phyloP scores from a whole-genome alignment of 192 early-diverging fungal genomes.

The Hyaloraphidium curvatum region DNA sequence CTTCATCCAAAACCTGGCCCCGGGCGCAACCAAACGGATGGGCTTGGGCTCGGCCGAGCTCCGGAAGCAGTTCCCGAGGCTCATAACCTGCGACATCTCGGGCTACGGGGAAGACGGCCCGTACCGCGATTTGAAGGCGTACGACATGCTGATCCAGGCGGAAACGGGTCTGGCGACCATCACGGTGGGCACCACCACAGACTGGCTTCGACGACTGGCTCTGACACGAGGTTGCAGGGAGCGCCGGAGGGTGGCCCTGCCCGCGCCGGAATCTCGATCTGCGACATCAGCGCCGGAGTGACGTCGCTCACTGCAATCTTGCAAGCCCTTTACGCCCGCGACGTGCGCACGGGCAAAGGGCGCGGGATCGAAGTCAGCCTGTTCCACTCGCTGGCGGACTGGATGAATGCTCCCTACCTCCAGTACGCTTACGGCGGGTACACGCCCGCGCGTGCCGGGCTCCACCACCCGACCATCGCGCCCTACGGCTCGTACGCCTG shows the following conservation, averaged over 20 bases:
- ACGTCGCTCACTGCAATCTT: neutral
- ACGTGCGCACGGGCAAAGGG: constrained; percentile 1
- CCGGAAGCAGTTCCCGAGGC: neutral
- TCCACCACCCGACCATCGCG: neutral
- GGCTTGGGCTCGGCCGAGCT: neutral
- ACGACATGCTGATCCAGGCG: neutral
- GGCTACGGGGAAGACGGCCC: neutral
- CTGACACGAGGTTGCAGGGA: too few species aligned
- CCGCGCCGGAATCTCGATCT: neutral
- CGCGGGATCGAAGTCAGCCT: neutral
- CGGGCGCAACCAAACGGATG: neutral
- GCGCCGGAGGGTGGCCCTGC: too few species aligned
- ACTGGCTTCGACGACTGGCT: too few species aligned
- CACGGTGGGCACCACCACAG: too few species aligned
- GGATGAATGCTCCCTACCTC: neutral
- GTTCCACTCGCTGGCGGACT: neutral
- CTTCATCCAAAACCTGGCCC: constrained; percentile 1
- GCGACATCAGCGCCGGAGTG: neutral
- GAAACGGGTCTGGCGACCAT: neutral
- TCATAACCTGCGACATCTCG: neutral
- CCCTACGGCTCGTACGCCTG: neutral
- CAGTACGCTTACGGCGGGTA: neutral
- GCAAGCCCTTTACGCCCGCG: neutral
- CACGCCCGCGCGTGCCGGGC: neutral
- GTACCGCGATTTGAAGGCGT: neutral